Evolutionary conservation across 257 asterid species (phyloP).

Genomic region (Ilex aquifolium): DNA sequence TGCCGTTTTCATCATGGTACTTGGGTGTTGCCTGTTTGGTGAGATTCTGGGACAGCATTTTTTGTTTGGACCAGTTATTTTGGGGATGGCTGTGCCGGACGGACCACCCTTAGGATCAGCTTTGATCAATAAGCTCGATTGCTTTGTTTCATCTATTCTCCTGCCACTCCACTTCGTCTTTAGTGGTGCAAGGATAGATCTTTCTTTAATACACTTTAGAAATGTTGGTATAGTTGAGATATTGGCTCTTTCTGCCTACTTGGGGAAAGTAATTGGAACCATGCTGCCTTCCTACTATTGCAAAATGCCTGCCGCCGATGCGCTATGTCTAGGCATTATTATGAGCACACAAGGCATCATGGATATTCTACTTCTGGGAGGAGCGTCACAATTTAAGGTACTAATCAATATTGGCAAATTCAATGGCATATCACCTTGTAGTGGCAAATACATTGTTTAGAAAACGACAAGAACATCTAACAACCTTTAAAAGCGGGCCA

Average conservation of each 20-base stretch:
- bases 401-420: too few relatives aligned
- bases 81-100: constrained; percentile 35
- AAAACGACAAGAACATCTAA: too few relatives aligned
- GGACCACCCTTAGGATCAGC: constrained; percentile 53
- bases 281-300: constrained; percentile 25
- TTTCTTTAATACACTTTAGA: constrained; percentile 20
- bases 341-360: constrained; percentile 40
- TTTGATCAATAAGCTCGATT: constrained; percentile 28
- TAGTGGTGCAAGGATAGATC: constrained; percentile 25
- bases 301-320: constrained; percentile 19
- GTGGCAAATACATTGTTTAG: too few relatives aligned
- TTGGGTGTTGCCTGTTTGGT: constrained; percentile 24
- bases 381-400: constrained; percentile 25
- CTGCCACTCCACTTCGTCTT: constrained; percentile 34
- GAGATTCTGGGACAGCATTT: constrained; percentile 32
- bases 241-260: constrained; percentile 14
- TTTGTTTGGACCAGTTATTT: constrained; percentile 32
- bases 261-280: constrained; percentile 27
- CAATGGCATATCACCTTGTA: too few relatives aligned
- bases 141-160: constrained; percentile 20
- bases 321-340: constrained; percentile 28
- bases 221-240: constrained; percentile 22
- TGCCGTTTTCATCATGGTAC: constrained; percentile 14
- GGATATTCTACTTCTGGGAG: constrained; percentile 28
- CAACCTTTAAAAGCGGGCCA: too few relatives aligned